phyloP scores from a whole-genome alignment of 202 grass and related monocot species.

The Dendrocalamus latiflorus region DNA sequence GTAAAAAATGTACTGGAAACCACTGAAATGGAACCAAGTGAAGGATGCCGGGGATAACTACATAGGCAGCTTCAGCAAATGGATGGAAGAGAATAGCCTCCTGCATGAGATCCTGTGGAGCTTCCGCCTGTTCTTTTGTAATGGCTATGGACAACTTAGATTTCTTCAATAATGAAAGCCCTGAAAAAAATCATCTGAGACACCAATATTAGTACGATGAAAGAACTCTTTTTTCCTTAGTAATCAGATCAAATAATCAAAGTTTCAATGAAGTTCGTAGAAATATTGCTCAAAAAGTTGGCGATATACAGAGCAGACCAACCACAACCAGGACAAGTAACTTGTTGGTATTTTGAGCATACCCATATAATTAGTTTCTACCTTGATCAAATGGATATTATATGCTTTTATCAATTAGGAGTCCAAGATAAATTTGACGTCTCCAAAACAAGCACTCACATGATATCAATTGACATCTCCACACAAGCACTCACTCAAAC shows the following conservation, averaged over 20 bases:
- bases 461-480: too few species aligned
- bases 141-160: constrained; percentile 35
- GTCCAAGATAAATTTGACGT: not conserved
- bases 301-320: not conserved
- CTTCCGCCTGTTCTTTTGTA: constrained; percentile 40
- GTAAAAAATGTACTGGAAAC: not conserved
- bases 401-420: not conserved
- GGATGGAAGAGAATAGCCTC: constrained; percentile 77
- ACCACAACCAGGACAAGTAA: not conserved
- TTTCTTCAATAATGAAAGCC: constrained; percentile 88
- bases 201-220: constrained; percentile 17
- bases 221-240: not conserved
- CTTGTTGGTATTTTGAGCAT: not conserved
- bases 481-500: too few species aligned
- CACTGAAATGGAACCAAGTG: constrained; percentile 20
- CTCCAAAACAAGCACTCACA: too few species aligned
- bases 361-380: not conserved
- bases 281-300: not conserved
- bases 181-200: constrained; percentile 43
- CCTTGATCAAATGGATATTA: not conserved
- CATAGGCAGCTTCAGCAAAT: constrained; percentile 91
- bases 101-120: constrained; percentile 57
- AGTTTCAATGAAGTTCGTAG: not conserved
- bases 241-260: not conserved
- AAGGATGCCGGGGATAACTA: constrained; percentile 38